Base-by-base conservation (phyloP, 129 eudicot genomes). In the Oenanthe sinensis region DNA sequence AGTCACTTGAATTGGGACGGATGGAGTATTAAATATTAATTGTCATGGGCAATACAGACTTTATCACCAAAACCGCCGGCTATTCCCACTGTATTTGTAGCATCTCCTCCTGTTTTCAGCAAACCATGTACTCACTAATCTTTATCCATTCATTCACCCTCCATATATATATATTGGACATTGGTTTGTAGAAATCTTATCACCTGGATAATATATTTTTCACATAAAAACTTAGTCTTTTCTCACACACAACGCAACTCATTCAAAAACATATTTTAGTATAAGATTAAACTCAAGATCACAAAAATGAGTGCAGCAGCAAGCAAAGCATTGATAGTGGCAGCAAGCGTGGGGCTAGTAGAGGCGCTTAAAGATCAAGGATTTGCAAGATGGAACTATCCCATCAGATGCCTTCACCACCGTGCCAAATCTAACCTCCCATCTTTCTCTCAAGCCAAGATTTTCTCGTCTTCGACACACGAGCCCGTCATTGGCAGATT, bases 331-430 rank as follows among this genome's bases (percentile, higher is more conserved):
- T 82, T 79, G 85, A 78, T 78, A 0, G 81, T 36, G 19, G 85
- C 85, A 24, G 71, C 55, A 2, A 77, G 82, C 55, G 69, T 82
- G 2, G 76, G 78, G 8, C 74, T 54, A 12, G 79, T 82, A 37
- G 82, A 82, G 54, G 85, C 78, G 4, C 39, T 73, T 3, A 78
- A 73, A 45, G 82, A 78, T 60, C 81, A 82, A 36, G 81, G 85
- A 0, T 82, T 82, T 12, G 60, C 74, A 4, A 62, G 85, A 26
- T 82, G 85, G 82, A 82, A 82, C 2, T 62, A 82, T 74, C 62
- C 82, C 13, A 26, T 78, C 17, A 78, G 82, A 4, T 47, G 50
- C 10, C 8, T 78, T 4, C 85, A 82, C 28, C 82, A 82, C 9
- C 79, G 74, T 3, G 68, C 75, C 69, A 82, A 78, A 60, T 43